A percentile compares a stretch with the other conserved stretches of the same genome.
phyloP scores from a whole-genome alignment of 768 basidiomycete genomes.

The Boletus sp. region DNA sequence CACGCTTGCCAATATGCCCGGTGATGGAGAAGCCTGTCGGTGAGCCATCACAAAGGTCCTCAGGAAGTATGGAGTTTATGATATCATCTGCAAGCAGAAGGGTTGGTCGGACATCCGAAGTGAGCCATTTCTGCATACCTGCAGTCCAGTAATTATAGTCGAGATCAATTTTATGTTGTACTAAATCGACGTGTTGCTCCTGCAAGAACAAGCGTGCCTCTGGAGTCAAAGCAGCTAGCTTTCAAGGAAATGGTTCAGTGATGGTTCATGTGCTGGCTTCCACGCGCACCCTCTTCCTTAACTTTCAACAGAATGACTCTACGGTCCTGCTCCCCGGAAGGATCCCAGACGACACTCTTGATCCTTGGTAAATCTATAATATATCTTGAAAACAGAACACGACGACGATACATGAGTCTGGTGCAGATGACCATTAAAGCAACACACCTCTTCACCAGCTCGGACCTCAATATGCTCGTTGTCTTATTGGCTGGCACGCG shows the following conservation, averaged over 20 bases:
- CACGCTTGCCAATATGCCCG: constrained; percentile 82
- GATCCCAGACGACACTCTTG: constrained; percentile 53
- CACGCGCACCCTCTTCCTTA: constrained; percentile 51
- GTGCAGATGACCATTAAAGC: not conserved
- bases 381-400: constrained; percentile 36
- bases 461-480: constrained; percentile 52
- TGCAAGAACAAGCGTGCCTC: constrained; percentile 55
- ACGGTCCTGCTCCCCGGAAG: constrained; percentile 43
- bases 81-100: constrained; percentile 63
- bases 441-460: constrained; percentile 57
- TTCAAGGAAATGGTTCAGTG: constrained; percentile 24
- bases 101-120: not conserved
- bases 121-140: constrained; percentile 42
- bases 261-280: not conserved
- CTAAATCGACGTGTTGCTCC: constrained; percentile 52
- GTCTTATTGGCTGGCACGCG: constrained; percentile 58
- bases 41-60: constrained; percentile 69
- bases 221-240: constrained; percentile 65
- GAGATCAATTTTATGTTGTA: constrained; percentile 58
- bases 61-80: constrained; percentile 75
- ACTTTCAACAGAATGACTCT: constrained; percentile 69
- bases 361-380: constrained; percentile 70
- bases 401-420: constrained; percentile 10
- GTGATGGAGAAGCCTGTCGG: constrained; percentile 85
- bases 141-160: constrained; percentile 89